These are phyloP conservation scores for Hanseniaspora vineae DNA, from an alignment of 805 yeast species.

Conservation along the genomic window DNA sequence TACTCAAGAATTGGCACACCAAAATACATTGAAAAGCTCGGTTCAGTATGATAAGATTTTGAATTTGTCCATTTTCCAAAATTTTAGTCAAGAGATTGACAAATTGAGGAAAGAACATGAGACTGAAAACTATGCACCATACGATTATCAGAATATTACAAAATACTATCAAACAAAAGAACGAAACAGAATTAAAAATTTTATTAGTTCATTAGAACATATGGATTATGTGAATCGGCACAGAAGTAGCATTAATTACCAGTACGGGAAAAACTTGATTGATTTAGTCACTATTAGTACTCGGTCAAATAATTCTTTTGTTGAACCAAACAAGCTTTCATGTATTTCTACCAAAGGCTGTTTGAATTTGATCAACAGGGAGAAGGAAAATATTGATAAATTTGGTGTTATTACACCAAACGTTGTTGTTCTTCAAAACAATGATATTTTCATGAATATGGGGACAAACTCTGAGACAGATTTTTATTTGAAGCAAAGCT, in stretches of 20 bases:
- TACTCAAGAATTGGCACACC: conserved; percentile 28
- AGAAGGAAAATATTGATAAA: conserved; percentile 48
- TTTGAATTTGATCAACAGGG: conserved; percentile 28
- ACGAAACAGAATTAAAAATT: conserved; percentile 36
- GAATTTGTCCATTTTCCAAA: conserved; percentile 33
- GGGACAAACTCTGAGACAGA: conserved; percentile 15
- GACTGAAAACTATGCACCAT: conserved; percentile 2
- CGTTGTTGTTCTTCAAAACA: conserved; percentile 65
- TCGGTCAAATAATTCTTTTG: conserved; percentile 13
- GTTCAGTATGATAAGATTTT: conserved; percentile 27
- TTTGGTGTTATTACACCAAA: conserved; percentile 83
- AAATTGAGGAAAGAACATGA: conserved; percentile 24
- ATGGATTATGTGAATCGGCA: conserved; percentile 48
- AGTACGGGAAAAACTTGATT: conserved; percentile 52
- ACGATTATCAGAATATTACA: conserved; percentile 29
- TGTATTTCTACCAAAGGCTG: conserved; percentile 19
- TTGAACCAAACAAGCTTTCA: too few species aligned
- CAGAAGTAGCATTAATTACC: conserved; percentile 53
- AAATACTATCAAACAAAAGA: conserved; percentile 48
- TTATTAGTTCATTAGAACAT: conserved; percentile 43
- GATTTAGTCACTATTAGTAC: conserved; percentile 26
- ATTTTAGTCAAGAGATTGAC: conserved; percentile 32
- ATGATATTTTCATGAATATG: conserved; percentile 12
- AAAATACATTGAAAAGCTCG: conserved; percentile 20
- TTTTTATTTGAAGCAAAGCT: conserved; percentile 17